These are phyloP conservation scores for Aspergillus brunneoviolaceus DNA, from an alignment of 2,329 filamentous ascomycete genomes.

Conservation along the genomic window DNA sequence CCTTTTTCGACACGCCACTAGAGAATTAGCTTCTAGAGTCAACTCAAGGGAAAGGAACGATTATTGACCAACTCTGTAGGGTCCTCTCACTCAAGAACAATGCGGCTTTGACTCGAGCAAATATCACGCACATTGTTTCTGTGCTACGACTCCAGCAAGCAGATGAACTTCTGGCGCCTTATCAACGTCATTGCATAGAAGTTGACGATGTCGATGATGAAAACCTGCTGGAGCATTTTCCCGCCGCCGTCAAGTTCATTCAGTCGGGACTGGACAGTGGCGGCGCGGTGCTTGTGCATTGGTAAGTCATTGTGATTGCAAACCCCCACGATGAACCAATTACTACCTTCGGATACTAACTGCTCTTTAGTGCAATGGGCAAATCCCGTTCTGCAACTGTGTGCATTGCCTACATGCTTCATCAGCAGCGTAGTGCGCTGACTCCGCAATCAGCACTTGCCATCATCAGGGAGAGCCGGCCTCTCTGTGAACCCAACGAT, in stretches of 20 bases:
- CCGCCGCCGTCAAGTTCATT: conserved; percentile 78
- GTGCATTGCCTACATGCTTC: conserved; percentile 80
- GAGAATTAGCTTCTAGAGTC: conserved; percentile 5
- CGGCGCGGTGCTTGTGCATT: conserved; percentile 66
- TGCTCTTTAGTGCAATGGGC: conserved; percentile 76
- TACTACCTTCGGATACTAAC: neutral
- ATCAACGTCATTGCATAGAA: conserved; percentile 74
- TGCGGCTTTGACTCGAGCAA: conserved; percentile 66
- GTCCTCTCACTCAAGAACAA: conserved; percentile 76
- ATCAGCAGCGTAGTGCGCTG: conserved; percentile 56
- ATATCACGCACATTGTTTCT: conserved; percentile 89
- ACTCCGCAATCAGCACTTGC: conserved; percentile 65
- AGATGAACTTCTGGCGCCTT: conserved; percentile 59
- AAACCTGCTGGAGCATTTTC: conserved; percentile 78
- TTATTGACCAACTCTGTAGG: conserved; percentile 49
- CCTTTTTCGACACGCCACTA: conserved; percentile 1
- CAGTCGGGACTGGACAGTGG: conserved; percentile 67
- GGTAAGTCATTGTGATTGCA: conserved; percentile 53
- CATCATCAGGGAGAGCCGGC: conserved; percentile 67
- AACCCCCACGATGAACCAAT: neutral
- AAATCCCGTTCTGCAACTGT: conserved; percentile 89
- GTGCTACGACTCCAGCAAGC: conserved; percentile 65
- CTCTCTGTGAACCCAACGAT: conserved; percentile 81
- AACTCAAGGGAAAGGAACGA: too few species aligned
- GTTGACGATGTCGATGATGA: conserved; percentile 90